These are phyloP conservation scores for Peniophora sp. DNA, from an alignment of 1,284 basidiomycete species.

Conservation along the genomic window DNA sequence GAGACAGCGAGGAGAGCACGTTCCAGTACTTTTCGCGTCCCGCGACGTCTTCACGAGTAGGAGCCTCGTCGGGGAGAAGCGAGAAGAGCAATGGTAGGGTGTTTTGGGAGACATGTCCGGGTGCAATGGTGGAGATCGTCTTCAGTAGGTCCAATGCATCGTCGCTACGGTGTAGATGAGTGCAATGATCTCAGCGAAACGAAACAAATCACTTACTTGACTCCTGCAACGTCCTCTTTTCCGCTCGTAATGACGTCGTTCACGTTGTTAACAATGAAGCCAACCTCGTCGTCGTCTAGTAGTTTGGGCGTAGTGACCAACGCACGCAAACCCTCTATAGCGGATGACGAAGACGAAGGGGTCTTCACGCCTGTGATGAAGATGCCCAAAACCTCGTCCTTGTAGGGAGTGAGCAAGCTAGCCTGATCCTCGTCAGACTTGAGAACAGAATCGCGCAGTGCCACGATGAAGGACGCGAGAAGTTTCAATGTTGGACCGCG, in stretches of 20 bases:
- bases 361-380: conserved; percentile 57
- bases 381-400: conserved; percentile 69
- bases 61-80: conserved; percentile 63
- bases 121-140: conserved; percentile 53
- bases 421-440: conserved; percentile 18
- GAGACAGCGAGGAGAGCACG: conserved; percentile 65
- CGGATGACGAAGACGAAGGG: conserved; percentile 44
- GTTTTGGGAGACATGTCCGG: conserved; percentile 66
- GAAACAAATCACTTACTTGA: conserved; percentile 32
- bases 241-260: conserved; percentile 62
- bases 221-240: conserved; percentile 47
- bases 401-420: conserved; percentile 53
- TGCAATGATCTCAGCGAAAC: background rate
- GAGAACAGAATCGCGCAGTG: conserved; percentile 35
- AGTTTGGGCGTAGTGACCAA: conserved; percentile 60
- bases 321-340: conserved; percentile 54
- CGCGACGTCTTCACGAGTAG: conserved; percentile 41
- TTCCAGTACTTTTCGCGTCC: conserved; percentile 62
- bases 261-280: conserved; percentile 71
- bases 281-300: conserved; percentile 66
- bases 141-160: conserved; percentile 64
- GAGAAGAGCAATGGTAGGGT: conserved; percentile 79
- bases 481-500: conserved; percentile 64
- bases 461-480: conserved; percentile 51
- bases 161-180: conserved; percentile 36